Evolutionary conservation across 2,329 filamentous ascomycete species (phyloP), one percentile per base, ranked within the genome.

Genomic region (Alternaria sp.): DNA sequence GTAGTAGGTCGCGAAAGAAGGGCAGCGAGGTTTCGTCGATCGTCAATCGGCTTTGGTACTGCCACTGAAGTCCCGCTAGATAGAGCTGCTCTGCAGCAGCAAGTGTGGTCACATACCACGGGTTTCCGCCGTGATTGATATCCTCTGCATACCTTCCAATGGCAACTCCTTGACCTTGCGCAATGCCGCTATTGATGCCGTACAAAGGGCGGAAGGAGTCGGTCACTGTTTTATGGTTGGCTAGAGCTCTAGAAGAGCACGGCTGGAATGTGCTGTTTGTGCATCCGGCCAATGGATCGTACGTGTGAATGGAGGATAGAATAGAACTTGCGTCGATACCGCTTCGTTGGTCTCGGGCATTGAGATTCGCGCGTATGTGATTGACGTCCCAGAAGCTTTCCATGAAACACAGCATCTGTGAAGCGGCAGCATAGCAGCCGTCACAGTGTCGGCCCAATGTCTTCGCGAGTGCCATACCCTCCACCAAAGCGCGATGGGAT

Each of bases 11-110:
- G 1, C 7, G 30, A 5, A 36, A 36, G 30, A 36, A 36, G 4
- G 30, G 30, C 1, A 36, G 1, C 13, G 30, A 36, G 6, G 30
- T 36, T 9, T n/a, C 1, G 0, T 36, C 30, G 2, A 36, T 4
- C 1, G 6, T 32, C 30, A 32, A 7, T 15, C 0, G 6, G 1
- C 6, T 3, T 15, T 15, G 30, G 3, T 15, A 1, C 13, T 4
- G 30, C 30, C 30, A 32, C 6, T 32, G 30, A 2, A 15, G 13
- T 36, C 6, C 0, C 0, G 30, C 30, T 4, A 15, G 13, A 5
- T 36, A 36, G 0, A 36, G 30, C 13, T 36, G 30, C 6, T 36
- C 13, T 3, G 30, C 30, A 0, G 30, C 30, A 1, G 13, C 30
- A 7, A 36, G 13, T n/a, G 30, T 36, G 7, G 30, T 36, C 7